These are phyloP conservation scores for Pezicula rhizophila DNA, from an alignment of 2,329 filamentous ascomycete species.

Conservation along the genomic window DNA sequence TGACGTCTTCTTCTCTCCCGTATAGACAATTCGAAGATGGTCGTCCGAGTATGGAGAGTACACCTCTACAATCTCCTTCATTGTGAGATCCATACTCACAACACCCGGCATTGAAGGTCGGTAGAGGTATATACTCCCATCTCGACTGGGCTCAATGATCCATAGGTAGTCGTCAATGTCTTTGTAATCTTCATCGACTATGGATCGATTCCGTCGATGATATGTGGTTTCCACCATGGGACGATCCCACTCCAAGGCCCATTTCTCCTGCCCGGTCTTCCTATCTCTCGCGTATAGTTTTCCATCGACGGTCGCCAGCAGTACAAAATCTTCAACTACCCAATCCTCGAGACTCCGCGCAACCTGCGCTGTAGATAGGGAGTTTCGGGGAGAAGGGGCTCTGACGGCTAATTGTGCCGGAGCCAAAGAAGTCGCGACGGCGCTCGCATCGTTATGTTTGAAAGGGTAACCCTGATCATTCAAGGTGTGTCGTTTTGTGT, in stretches of 20 bases:
- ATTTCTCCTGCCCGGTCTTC: conserved; percentile 75
- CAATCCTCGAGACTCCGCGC: conserved; percentile 98
- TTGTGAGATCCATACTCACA: conserved; percentile 63
- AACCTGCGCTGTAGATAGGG: conserved; percentile 73
- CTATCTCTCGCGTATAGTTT: conserved; percentile 88
- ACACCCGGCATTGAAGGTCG: conserved; percentile 60
- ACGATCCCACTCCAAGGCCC: conserved; percentile 77
- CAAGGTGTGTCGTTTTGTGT: conserved; percentile 22
- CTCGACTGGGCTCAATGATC: conserved; percentile 87
- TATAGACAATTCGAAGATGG: conserved; percentile 78
- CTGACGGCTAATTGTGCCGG: conserved; percentile 91
- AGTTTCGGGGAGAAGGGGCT: conserved; percentile 76
- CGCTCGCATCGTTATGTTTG: conserved; percentile 72
- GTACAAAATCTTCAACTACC: conserved; percentile 99
- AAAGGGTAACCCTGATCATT: conserved; percentile 30
- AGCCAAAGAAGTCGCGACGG: conserved; percentile 96
- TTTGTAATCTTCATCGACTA: conserved; percentile 50
- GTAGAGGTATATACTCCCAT: conserved; percentile 85
- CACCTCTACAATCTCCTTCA: conserved; percentile 84
- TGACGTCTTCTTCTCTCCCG: conserved; percentile 83
- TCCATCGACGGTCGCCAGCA: conserved; percentile 99
- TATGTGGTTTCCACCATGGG: conserved; percentile 90
- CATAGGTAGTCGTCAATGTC: conserved; percentile 83
- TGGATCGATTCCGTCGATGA: conserved; percentile 62
- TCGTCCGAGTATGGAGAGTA: conserved; percentile 70